Base-by-base conservation (phyloP, 371 early-diverging fungal species). In the Mortierella sp. region DNA sequence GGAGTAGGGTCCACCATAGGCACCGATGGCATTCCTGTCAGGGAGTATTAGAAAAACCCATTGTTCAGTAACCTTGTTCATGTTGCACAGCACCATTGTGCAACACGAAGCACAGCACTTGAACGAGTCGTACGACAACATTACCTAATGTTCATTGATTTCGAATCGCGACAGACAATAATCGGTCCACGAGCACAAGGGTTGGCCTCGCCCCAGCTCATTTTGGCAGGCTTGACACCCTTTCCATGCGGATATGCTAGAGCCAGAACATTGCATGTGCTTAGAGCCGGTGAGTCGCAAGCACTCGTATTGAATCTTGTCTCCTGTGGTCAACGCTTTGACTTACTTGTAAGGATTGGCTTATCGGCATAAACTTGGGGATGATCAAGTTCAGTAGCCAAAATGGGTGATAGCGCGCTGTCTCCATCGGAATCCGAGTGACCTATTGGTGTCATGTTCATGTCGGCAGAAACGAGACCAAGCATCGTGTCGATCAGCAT, bases 1-100 rank as follows among this genome's bases (percentile, higher is more conserved):
- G 63, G 92, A 93, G 78, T 97, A 96, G 5, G 96, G 90, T 7
- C 97, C 97, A 64, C 96, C 96, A 81, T 95, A 94, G 2, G 97
- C 96, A 40, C 97, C 96, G 57, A 96, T 93, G 25, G 96, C 95
- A 78, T 97, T 97, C 60, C 89, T 87, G 61, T 7, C 5, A 44
- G n/a, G 44, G 44, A 43, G 14, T 16, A 19, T 14, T 21, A 13
- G 17, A 49, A 37, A 4, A 34, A 7, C 10, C 34, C 34, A 10
- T 34, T 34, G 34, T 3, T 44, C n/a, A 37, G 14, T 9, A 16
- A 28, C 29, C 17, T 16, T 25, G 17, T 50, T 29, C 8, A 37
- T 34, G 27, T 27, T 27, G 29, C n/a, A 19, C 37, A 52, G 37
- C 34, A 47, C 39, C 54, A 34, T 34, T 34, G 34, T 34, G 4